Conservation (phyloP, 2,329 filamentous ascomycete species). For the Trichoderma guizhouense region DNA sequence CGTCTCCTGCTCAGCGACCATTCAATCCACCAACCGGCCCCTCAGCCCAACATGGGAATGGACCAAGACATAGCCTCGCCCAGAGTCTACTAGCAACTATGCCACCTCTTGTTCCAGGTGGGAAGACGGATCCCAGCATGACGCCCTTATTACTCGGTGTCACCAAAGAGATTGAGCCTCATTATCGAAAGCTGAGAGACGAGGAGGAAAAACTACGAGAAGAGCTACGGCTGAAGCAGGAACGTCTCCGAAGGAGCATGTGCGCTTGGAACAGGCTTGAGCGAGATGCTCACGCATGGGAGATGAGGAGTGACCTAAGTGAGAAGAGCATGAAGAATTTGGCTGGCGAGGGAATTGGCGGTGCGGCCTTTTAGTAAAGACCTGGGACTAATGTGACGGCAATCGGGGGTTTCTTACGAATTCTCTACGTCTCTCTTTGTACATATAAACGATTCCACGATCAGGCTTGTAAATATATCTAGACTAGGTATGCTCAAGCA, state of each 20-base stretch:
- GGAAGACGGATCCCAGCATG: slow-evolving; percentile 50
- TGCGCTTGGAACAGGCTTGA: slow-evolving; percentile 53
- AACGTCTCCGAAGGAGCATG: slow-evolving; percentile 51
- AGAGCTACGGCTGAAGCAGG: slow-evolving; percentile 52
- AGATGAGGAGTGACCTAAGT: slow-evolving; percentile 54
- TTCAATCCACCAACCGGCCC: slow-evolving; percentile 60
- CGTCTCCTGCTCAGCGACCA: slow-evolving; percentile 41
- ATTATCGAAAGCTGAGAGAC: slow-evolving; percentile 52
- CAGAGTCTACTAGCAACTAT: slow-evolving; percentile 52
- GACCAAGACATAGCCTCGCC: slow-evolving; percentile 45
- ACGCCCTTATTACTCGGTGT: slow-evolving; percentile 46
- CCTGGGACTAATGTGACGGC: not conserved
- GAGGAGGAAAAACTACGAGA: slow-evolving; percentile 57
- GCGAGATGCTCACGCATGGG: slow-evolving; percentile 52
- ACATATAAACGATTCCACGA: not conserved
- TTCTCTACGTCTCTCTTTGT: not conserved
- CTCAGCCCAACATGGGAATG: slow-evolving; percentile 37
- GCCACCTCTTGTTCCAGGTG: slow-evolving; percentile 51
- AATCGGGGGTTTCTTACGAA: not conserved
- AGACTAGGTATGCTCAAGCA: not conserved
- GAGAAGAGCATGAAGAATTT: slow-evolving; percentile 56
- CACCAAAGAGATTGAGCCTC: slow-evolving; percentile 51
- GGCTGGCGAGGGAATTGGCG: slow-evolving; percentile 53
- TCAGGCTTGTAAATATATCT: not conserved
- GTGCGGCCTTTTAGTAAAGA: slow-evolving; percentile 48